Evolutionary conservation across 192 early-diverging fungal genomes (phyloP), one percentile per base, ranked within the genome.

Genomic region (Backusella luteola): DNA sequence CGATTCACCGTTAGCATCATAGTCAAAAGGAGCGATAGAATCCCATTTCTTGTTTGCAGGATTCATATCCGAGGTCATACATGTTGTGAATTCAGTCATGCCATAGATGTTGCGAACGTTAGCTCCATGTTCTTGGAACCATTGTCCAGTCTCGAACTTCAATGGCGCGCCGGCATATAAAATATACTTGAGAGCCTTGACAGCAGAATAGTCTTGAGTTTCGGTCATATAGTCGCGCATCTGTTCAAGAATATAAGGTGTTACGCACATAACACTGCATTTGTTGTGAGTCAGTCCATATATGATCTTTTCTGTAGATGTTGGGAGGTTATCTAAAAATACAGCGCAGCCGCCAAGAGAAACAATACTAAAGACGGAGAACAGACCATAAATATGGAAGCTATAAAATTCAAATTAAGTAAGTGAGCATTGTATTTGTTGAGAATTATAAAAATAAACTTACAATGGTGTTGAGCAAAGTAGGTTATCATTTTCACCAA

Each of bases 361-460:
- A 23, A 73, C 35, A 17, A 34, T 12, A 35, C 32, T 23, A 32
- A 73, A 73, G 32, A 17, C 32, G 3, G 34, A 14, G 4, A 21
- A 49, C 32, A 53, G 17, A 52, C 71, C 71, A n/a, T 26, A 52
- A 5, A 46, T 34, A 21, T 73, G 71, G 32, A 73, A 73, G 17
- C 71, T 73, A 23, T 19, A 73, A 23, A 34, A 17, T 67, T 67
- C 4, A 35, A 36, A 67, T n/a, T 8, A 9, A 35, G 6, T 11
- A 36, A 6, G 17, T 39, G 23, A 34, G 34, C 14, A 34, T 9
- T 9, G 11, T 4, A 26, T 59, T 1, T 59, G 12, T 3, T 59
- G n/a, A 26, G n/a, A 34, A n/a, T n/a, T 7, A 0, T 26, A 23
- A 59, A 26, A 26, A 21, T 53, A 53, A 21, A 12, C 21, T 59